Conservation (phyloP, 2,329 filamentous ascomycete species). For the Parasarocladium wereldwijsianum region DNA sequence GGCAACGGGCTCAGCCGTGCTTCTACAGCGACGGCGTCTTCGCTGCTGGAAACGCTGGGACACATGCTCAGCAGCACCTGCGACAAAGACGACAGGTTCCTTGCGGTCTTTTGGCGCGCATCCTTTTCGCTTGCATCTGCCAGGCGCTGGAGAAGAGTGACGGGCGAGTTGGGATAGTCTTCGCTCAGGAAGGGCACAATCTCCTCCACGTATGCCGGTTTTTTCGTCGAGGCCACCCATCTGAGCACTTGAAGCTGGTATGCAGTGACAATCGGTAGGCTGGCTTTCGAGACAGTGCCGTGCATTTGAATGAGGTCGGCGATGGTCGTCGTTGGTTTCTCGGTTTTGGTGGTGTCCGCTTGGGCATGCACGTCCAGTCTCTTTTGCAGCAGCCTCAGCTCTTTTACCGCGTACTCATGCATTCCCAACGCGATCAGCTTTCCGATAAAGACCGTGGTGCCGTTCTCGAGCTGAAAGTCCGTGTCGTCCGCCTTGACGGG, state of each 20-base stretch:
- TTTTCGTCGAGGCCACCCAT: constrained; percentile 44
- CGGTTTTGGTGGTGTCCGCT: constrained; percentile 16
- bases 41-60: constrained; percentile 49
- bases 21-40: constrained; percentile 42
- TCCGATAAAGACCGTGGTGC: constrained; percentile 53
- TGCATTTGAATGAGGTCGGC: constrained; percentile 49
- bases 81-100: constrained; percentile 52
- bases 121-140: constrained; percentile 27
- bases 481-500: constrained; percentile 38
- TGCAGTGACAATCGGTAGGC: constrained; percentile 41
- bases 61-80: constrained; percentile 51
- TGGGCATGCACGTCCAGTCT: constrained; percentile 32
- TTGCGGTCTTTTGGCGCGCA: constrained; percentile 42
- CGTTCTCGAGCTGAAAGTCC: constrained; percentile 55
- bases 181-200: constrained; percentile 39
- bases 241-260: constrained; percentile 52
- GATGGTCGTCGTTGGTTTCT: constrained; percentile 20
- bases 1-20: constrained; percentile 40
- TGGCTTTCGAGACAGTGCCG: constrained; percentile 23
- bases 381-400: constrained; percentile 50
- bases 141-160: constrained; percentile 36
- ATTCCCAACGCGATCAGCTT: constrained; percentile 51
- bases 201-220: constrained; percentile 43
- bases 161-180: constrained; percentile 38
- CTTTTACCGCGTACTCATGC: constrained; percentile 53